phyloP scores from a whole-genome alignment of 306 rosid species.

The Boehmeria nivea region DNA sequence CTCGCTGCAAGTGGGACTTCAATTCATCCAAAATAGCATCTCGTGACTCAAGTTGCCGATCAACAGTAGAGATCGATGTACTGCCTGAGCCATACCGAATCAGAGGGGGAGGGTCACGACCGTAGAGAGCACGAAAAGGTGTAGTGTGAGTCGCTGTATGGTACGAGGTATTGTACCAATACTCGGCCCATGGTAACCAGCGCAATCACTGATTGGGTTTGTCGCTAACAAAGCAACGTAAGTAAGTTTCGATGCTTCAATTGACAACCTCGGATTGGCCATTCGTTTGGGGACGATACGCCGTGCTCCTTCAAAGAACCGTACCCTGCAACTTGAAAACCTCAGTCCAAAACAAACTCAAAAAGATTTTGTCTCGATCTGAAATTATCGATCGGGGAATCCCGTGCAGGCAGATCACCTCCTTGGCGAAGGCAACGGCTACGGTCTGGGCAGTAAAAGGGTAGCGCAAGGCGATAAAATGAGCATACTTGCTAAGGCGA shows the following conservation, averaged over 20 bases:
- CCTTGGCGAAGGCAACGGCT: background rate
- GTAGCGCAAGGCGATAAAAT: background rate
- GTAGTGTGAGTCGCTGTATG: background rate
- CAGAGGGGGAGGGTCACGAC: background rate
- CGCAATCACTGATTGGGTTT: background rate
- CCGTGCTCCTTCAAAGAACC: too few relatives aligned
- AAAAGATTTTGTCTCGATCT: background rate
- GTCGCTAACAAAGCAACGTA: background rate
- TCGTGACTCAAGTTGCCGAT: too few relatives aligned
- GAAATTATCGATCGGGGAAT: background rate
- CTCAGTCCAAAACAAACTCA: background rate
- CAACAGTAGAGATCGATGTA: too few relatives aligned
- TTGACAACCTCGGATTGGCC: background rate
- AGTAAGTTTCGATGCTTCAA: background rate
- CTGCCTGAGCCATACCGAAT: background rate
- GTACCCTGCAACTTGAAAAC: background rate
- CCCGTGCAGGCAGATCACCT: background rate
- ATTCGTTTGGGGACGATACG: background rate
- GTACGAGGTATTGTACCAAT: background rate
- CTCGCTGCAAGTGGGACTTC: too few relatives aligned
- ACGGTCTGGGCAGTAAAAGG: background rate
- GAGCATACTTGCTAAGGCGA: background rate
- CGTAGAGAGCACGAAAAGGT: background rate
- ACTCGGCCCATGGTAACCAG: background rate
- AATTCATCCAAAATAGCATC: too few relatives aligned